These are phyloP conservation scores for Yamadazyma diddensiae DNA, from an alignment of 1,139 yeast genomes.

Conservation along the genomic window DNA sequence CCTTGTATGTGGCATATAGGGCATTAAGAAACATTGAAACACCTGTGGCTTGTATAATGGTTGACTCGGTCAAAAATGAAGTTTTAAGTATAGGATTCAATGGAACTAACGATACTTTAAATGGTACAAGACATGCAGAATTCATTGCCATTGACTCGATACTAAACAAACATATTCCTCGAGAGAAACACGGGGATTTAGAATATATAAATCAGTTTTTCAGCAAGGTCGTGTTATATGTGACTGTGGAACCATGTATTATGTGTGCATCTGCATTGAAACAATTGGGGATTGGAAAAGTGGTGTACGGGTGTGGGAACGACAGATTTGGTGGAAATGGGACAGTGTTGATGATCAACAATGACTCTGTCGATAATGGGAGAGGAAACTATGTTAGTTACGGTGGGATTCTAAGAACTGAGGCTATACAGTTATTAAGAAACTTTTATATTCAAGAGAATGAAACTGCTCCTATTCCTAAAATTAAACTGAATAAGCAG, in stretches of 20 bases:
- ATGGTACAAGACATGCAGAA: slow-evolving; percentile 91
- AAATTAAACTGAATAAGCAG: slow-evolving; percentile 70
- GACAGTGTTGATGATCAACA: slow-evolving; percentile 66
- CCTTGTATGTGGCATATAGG: slow-evolving; percentile 40
- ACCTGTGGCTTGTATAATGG: slow-evolving; percentile 72
- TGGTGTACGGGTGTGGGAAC: slow-evolving; percentile 89
- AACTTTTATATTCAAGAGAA: slow-evolving; percentile 85
- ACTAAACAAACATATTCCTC: slow-evolving; percentile 19
- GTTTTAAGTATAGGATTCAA: slow-evolving; percentile 81
- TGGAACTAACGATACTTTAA: slow-evolving; percentile 81
- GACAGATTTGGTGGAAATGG: slow-evolving; percentile 98
- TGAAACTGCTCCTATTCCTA: slow-evolving; percentile 78
- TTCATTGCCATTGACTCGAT: slow-evolving; percentile 71
- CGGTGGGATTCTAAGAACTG: slow-evolving; percentile 79
- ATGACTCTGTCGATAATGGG: slow-evolving; percentile 28
- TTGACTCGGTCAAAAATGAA: slow-evolving; percentile 40
- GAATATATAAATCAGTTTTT: slow-evolving; percentile 32
- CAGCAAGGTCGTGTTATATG: slow-evolving; percentile 63
- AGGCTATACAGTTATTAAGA: slow-evolving; percentile 77
- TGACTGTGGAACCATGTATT: slow-evolving; percentile 96
- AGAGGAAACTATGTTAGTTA: slow-evolving; percentile 45
- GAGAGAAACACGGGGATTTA: slow-evolving; percentile 12
- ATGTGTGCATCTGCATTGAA: slow-evolving; percentile 96
- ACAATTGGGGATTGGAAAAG: slow-evolving; percentile 70
- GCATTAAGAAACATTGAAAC: slow-evolving; percentile 56